Conservation (phyloP, 768 basidiomycete genomes). For the Lentinula lateritia region DNA sequence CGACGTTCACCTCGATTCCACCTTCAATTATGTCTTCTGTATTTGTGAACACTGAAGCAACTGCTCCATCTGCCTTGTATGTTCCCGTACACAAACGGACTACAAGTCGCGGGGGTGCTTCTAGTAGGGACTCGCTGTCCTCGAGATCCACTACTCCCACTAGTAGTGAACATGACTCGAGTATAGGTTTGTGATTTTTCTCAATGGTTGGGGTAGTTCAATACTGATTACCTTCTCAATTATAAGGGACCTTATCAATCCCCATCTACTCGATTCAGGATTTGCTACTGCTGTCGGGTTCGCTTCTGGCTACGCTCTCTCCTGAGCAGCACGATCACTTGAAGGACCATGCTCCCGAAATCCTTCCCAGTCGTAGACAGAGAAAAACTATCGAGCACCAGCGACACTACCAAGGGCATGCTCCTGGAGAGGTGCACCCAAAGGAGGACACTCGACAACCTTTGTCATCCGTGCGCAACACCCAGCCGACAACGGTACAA, state of each 20-base stretch:
- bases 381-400: background rate
- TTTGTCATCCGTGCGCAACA: background rate
- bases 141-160: constrained; percentile 1
- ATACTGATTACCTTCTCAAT: background rate
- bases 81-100: constrained; percentile 6
- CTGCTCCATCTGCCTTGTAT: background rate
- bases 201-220: background rate
- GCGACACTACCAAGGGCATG: background rate
- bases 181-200: background rate
- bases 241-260: background rate
- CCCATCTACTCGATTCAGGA: constrained; percentile 5
- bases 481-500: background rate
- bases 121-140: background rate
- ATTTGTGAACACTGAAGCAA: background rate
- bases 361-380: background rate
- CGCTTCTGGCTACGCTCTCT: background rate
- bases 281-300: background rate
- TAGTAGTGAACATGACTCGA: background rate
- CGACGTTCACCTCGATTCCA: background rate
- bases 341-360: background rate
- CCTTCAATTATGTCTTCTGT: background rate
- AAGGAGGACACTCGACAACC: background rate
- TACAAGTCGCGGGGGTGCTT: background rate
- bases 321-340: background rate
- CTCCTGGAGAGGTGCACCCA: background rate